Percentiles rank a stretch among this genome's conserved stretches.
phyloP scores from a whole-genome alignment of 768 basidiomycete species.

The Boletus sp. region DNA sequence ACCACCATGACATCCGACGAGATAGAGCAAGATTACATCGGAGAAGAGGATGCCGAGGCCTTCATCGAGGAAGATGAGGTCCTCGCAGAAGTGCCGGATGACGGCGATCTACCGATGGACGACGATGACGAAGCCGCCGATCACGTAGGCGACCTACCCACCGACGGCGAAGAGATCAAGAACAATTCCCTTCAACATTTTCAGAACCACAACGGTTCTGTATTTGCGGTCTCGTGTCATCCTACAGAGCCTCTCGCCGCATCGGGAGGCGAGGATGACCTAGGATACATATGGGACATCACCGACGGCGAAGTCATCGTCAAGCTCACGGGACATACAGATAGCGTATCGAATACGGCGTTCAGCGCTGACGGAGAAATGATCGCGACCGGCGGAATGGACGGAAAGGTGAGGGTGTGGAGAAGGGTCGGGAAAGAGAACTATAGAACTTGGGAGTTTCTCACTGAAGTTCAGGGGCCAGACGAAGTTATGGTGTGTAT shows the following conservation, averaged over 20 bases:
- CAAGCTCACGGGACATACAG: constrained; percentile 88
- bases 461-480: constrained; percentile 89
- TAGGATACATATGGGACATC: constrained; percentile 92
- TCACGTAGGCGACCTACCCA: constrained; percentile 42
- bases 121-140: constrained; percentile 61
- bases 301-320: constrained; percentile 77
- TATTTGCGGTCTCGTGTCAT: constrained; percentile 83
- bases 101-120: constrained; percentile 71
- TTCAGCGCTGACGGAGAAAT: constrained; percentile 92
- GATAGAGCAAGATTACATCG: constrained; percentile 34
- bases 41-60: constrained; percentile 50
- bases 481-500: constrained; percentile 88
- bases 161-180: constrained; percentile 41
- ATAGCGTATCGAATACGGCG: constrained; percentile 76
- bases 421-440: constrained; percentile 73
- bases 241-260: constrained; percentile 78
- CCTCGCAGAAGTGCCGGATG: constrained; percentile 59
- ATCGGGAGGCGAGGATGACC: constrained; percentile 94
- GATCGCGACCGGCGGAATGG: constrained; percentile 97
- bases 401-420: constrained; percentile 93
- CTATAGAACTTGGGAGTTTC: constrained; percentile 87
- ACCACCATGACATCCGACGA: constrained; percentile 34
- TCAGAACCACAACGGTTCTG: constrained; percentile 65
- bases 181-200: constrained; percentile 74
- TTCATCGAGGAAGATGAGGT: constrained; percentile 70